Evolutionary conservation across 306 rosid genomes (phyloP), one percentile per base, ranked within the genome.

Genomic region (Sophora flavescens): DNA sequence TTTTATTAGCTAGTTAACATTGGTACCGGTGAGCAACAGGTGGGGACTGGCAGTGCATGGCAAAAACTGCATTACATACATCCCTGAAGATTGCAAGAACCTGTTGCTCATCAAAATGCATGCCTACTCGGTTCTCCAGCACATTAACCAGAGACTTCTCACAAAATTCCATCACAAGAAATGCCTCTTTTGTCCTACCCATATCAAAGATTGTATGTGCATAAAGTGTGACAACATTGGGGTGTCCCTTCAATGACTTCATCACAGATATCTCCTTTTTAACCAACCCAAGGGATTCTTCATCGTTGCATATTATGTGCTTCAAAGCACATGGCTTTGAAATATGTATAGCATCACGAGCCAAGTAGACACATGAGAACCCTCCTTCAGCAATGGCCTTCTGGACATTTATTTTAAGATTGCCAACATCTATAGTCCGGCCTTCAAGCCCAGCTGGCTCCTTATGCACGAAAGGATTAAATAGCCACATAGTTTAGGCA

Each of bases 361-460:
- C 97, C 81, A 95, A 75, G 91, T 95, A 95, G 60, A 95, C 98
- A 70, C 91, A 92, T 18, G 97, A 95, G 90, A 95, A 95, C 6
- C 99, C 97, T 48, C 99, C 99, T 76, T 95, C 99, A 5, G 99
- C 99, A 71, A 95, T 92, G 81, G 85, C 89, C 72, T 90, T 95
- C 51, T 75, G 82, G 32, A 95, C 85, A 72, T 85, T 84, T 84
- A 95, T 78, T 84, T 92, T 95, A 76, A 95, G 90, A 83, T 83
- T 90, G 10, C 97, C 96, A 74, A 95, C 91, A 63, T 95, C 99
- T 57, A 95, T 70, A 16, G 89, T 63, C 11, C 99, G 99, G 14
- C 97, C 97, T 88, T 95, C 99, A 11, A 95, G 93, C 45, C 99
- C 99, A 38, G 84, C 52, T 42, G 84, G 86, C 51, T 95, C 99